Base-by-base conservation (phyloP, 1,139 yeast genomes). In the Blastobotrys proliferans region DNA sequence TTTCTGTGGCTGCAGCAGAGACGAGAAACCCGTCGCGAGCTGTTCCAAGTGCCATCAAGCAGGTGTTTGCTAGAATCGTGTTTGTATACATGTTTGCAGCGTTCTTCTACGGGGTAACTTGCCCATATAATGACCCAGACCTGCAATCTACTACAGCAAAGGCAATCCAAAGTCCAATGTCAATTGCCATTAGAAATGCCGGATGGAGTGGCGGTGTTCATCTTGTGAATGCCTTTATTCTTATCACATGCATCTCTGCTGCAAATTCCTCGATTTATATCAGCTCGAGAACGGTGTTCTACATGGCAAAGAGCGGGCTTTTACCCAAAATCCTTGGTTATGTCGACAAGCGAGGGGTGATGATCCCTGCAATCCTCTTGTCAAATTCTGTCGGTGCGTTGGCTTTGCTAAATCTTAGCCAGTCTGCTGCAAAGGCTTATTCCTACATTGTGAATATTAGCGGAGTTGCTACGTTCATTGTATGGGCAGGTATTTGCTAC, bases 1-100 rank as follows among this genome's bases (percentile, higher is more conserved):
- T 85, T 24, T 96, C 95, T 55, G 77, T 90, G 45, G 79, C 95
- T 3, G 92, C 94, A 16, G 95, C 95, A 61, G 97, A 90, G 67
- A 76, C 92, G 38, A 73, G 76, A 40, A 83, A 85, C 64, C 96
- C 97, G 45, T 73, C 84, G 61, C 79, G 76, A 52, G 74, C 94
- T 11, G 85, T 90, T 41, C 96, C 96, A 46, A 74, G 75, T 47
- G 96, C 96, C 25, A 84, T 86, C 57, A 77, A 81, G 56, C 84
- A 84, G 59, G 94, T 87, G 28, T 77, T 87, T 53, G 75, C 79
- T 68, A 77, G 97, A 66, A 86, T 90, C 54, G 64, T 85, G 51
- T 68, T 87, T 45, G 84, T 90, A 61, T 90, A 85, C 72, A 79
- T 90, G 58, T 72, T 83, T 13, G 80, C 90, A 10, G 74, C 88